A percentile compares a stretch with the other conserved stretches of the same genome.
Evolutionary conservation across 106 monocot species (phyloP).

Genomic region (Phalaenopsis aphrodite): DNA sequence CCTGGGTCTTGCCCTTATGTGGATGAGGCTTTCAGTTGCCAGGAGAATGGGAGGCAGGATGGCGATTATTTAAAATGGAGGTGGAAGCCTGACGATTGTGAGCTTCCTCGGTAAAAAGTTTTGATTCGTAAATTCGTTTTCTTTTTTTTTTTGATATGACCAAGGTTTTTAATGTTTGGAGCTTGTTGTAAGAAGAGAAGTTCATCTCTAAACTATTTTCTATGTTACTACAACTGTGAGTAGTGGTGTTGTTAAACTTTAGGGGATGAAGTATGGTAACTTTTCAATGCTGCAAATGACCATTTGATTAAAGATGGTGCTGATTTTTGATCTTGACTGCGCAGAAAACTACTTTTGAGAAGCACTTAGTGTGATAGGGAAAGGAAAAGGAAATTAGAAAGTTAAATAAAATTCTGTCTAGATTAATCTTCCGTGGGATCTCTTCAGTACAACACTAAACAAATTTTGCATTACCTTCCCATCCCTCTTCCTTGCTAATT

Average conservation of each 20-base stretch:
- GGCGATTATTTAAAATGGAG: slow-evolving; percentile 65
- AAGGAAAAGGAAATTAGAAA: neutral
- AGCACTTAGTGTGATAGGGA: neutral
- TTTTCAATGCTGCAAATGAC: neutral
- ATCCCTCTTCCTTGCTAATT: too few relatives aligned
- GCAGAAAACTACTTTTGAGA: neutral
- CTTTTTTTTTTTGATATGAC: neutral
- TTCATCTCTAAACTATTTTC: neutral
- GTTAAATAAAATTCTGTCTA: neutral
- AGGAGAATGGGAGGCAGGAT: slow-evolving; percentile 68
- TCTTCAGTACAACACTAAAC: neutral
- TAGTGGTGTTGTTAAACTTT: neutral
- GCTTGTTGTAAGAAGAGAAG: neutral
- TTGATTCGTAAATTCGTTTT: neutral
- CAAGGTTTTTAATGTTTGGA: neutral
- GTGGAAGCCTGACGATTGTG: slow-evolving; percentile 73
- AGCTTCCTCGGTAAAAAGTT: slow-evolving; percentile 54
- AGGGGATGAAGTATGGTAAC: neutral
- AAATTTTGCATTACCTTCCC: neutral
- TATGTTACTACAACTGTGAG: neutral
- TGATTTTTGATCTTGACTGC: neutral
- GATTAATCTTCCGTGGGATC: neutral
- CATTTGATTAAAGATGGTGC: neutral
- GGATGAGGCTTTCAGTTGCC: slow-evolving; percentile 71
- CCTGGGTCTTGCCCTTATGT: slow-evolving; percentile 76